Base-by-base conservation (phyloP, 1,284 basidiomycete genomes). In the Tylopilus orsonianus region DNA sequence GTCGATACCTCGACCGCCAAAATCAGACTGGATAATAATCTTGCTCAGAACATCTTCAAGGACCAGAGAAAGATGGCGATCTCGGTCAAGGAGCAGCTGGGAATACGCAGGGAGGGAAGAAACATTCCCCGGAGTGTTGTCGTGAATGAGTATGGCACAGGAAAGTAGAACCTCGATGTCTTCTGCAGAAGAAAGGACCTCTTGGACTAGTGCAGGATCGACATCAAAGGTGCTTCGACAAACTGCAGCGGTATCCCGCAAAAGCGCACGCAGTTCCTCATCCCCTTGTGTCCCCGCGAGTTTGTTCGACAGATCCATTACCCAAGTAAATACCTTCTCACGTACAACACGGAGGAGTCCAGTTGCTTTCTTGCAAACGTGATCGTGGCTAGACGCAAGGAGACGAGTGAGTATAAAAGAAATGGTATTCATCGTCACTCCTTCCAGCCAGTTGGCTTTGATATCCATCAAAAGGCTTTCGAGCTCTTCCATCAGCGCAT, bases 201-300 rank as follows among this genome's bases (percentile, higher is more conserved):
- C 19, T 8, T 10, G 5, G 0, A 64, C 27, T 45, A 64, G 49
- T 2, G 47, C 27, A 4, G 46, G 19, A 38, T 66, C 68, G 5
- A 73, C 69, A 49, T 72, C 67, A 41, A 64, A 78, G 1, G 75
- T 77, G 3, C 62, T 59, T 12, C 69, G 62, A 54, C 76, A 78
- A 7, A 66, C 66, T 2, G 62, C 61, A 1, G 71, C 71, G 34
- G 67, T 62, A 22, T 69, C 64, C 42, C 65, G 68, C 19, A 72
- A 44, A 7, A 62, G 62, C 7, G 42, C 45, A 44, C 59, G 64
- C 22, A 68, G 10, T 8, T 36, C 41, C 2, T 53, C 35, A 14
- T 68, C 65, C 9, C 56, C 60, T 6, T 19, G 14, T 5, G 50
- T 42, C 5, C 48, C 36, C 12, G 62, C 55, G 9, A 71, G 48